Base-by-base conservation (phyloP, 345 rosid species). In the Aethionema arabicum region DNA sequence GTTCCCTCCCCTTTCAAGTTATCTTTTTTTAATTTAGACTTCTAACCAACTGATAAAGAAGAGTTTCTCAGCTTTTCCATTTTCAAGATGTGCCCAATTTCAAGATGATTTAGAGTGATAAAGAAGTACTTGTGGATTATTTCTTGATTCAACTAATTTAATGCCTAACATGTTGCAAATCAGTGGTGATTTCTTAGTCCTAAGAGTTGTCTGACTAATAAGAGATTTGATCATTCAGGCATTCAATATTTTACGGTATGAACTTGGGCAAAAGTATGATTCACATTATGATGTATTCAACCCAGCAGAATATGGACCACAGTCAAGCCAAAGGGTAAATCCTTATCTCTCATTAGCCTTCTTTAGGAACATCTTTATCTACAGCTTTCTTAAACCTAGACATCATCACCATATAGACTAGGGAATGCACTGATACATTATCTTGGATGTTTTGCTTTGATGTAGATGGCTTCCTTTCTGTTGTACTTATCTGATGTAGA, bases 241-340 rank as follows among this genome's bases (percentile, higher is more conserved):
- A 53, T 89, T 93, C 84, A 89, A 89, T 72, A 61, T 93, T 51
- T 63, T 93, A 82, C 79, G 87, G 12, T 93, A 93, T 59, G 88
- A 87, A 74, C 64, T 84, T 45, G 97, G 97, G 9, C 96, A 93
- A 72, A 90, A 79, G 83, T 89, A 93, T 78, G 76, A 87, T 76
- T 78, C 96, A 39, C 99, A 93, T 62, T 89, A 82, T 46, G 99
- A 93, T 67, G 90, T 90, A 4, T 89, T 89, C 75, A 69, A 76
- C 63, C 85, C 96, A 29, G 67, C 82, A 8, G 95, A 93, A 65
- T 93, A 87, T 41, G 99, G 95, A 38, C 88, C 90, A 48, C 90
- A 84, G 52, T 50, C 69, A 27, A 87, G 88, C 77, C 90, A 87
- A 82, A 80, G 95, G 88, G 90, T 87, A 81, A 12, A 21, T 50